phyloP scores from a whole-genome alignment of 2,329 filamentous ascomycete species.

The Blumeria graminis region DNA sequence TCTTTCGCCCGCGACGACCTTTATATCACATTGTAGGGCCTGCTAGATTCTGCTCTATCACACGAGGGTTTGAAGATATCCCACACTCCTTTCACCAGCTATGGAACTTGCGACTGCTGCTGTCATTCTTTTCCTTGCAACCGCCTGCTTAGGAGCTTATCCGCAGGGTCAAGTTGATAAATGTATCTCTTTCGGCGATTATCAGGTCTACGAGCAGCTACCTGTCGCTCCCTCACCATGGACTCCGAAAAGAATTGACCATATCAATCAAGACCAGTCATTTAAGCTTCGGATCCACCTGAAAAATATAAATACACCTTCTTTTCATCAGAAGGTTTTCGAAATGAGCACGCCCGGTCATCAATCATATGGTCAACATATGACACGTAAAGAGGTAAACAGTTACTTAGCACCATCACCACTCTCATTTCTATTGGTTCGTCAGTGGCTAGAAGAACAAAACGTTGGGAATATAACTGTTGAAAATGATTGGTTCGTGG shows the following conservation, averaged over 20 bases:
- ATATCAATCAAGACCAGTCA: constrained; percentile 2
- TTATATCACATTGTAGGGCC: not conserved
- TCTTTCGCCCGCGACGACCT: not conserved
- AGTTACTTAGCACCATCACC: constrained; percentile 19
- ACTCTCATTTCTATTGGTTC: constrained; percentile 17
- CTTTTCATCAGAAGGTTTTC: constrained; percentile 14
- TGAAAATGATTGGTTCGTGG: constrained; percentile 26
- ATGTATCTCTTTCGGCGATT: not conserved
- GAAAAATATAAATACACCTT: constrained; percentile 9
- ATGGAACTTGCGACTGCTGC: not conserved
- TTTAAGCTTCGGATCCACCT: constrained; percentile 11
- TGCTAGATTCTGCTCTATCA: not conserved
- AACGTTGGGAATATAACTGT: constrained; percentile 17
- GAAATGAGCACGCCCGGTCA: constrained; percentile 22
- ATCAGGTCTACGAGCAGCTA: constrained; percentile 5
- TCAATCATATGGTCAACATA: constrained; percentile 24
- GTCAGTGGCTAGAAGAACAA: constrained; percentile 20
- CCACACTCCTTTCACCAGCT: not conserved
- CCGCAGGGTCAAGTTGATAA: not conserved
- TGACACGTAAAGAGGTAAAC: constrained; percentile 20
- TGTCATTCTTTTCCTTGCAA: not conserved
- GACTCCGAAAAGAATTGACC: constrained; percentile 1
- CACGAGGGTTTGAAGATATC: not conserved
- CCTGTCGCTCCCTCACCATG: constrained; percentile 3
- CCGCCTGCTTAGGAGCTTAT: not conserved